Base-by-base conservation (phyloP, 371 early-diverging fungal genomes). In the Syncephalastrum racemosum region DNA sequence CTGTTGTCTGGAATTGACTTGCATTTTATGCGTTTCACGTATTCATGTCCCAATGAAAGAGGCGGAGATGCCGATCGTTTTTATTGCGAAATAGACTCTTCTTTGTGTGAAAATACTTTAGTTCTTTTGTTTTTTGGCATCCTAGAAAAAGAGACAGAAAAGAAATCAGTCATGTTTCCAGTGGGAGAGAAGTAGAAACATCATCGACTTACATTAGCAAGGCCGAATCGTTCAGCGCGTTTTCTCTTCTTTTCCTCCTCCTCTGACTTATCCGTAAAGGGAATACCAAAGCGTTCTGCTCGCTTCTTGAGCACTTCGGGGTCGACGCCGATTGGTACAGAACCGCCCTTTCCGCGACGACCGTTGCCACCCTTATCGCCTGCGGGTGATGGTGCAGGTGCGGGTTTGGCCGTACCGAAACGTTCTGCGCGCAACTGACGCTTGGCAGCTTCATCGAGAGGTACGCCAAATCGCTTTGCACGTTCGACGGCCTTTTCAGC, bases 171-270 rank as follows among this genome's bases (percentile, higher is more conserved):
- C 25, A 25, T 5, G 25, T 4, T 25, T 5, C 25, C 5, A 2
- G 5, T 25, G 25, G 4, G 5, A 2, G 5, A 5, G 25, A 25
- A 14, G n/a, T n/a, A 25, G 25, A 25, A 5, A 5, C 4, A 4
- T 4, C 5, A 25, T 25, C 12, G 36, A 50, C 64, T 62, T 60
- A 68, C 73, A n/a, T 60, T 41, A n/a, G 55, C 51, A 46, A 47
- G 6, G 24, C 76, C 78, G 60, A 86, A 86, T 41, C 85, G 71
- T 46, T 80, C 83, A 22, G 82, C 81, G 40, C 87, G 76, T 61
- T 86, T 84, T 68, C 85, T 66, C 66, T 83, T 86, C 79, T 81
- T 84, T 54, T 86, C 86, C 61, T 84, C 84, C 49, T 84, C 85
- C 12, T 63, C 79, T n/a, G 79, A 54, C 58, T 8, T 62, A 41